Evolutionary conservation across 495 filamentous ascomycete genomes (phyloP), one percentile per base, ranked within the genome.

Genomic region (Trichoderma orchidacearum): DNA sequence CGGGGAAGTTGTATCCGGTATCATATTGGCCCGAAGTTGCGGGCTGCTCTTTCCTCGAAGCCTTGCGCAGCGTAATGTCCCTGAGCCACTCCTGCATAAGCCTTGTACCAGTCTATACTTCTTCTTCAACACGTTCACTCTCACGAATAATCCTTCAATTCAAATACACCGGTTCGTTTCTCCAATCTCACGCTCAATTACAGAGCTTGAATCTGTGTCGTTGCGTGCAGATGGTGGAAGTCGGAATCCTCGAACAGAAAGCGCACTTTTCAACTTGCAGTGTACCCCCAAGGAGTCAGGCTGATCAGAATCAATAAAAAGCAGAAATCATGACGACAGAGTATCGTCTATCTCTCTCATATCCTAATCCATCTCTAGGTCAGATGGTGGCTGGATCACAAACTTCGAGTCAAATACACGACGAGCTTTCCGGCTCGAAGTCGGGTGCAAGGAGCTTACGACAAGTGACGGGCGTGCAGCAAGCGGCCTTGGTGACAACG

Each of bases 311-410:
- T 27, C n/a, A 23, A 48, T 9, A 27, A 12, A 48, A 48, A 27
- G 8, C 41, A 48, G 41, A 6, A 48, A 27, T 11, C 41, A 48
- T 48, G 41, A 25, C 41, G 15, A 48, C 41, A 48, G 41, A 48
- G 41, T 48, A 48, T 13, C 41, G 41, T 48, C 21, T 48, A 11
- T 48, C 58, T 11, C 62, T 66, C 6, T 60, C 63, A 2, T 68
- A 66, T 54, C 63, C 63, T 15, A 68, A 68, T 50, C 62, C 55
- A 23, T 66, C 63, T 4, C 60, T 66, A 11, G 62, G 63, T 21
- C 59, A 63, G 0, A 63, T 64, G 58, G 58, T 59, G 32, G 55
- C 34, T 1, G 56, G 50, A 9, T 29, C 55, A 27, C 38, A 38
- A 17, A 55, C 52, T 4, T 35, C 51, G 21, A 36, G 38, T 17